Evolutionary conservation across 345 rosid species (phyloP).

Genomic region (Pugionium dolabratum): DNA sequence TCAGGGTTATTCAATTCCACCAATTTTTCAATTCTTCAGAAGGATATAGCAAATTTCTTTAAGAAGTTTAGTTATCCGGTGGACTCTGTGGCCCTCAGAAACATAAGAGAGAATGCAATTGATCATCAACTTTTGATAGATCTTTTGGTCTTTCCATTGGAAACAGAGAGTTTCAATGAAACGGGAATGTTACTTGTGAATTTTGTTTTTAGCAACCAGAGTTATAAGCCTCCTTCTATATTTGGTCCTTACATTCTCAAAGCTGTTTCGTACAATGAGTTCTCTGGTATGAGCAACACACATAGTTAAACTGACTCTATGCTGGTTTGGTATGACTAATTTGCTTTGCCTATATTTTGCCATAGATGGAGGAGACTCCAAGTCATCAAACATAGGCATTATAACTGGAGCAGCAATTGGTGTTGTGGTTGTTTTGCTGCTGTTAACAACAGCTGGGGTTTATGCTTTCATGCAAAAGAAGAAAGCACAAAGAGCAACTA

Average conservation of each 20-base stretch:
- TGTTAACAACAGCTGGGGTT: conserved; percentile 61
- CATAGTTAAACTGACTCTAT: neutral
- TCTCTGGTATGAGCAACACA: conserved; percentile 50
- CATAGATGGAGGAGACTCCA: conserved; percentile 29
- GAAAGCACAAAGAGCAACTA: conserved; percentile 68
- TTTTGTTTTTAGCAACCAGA: conserved; percentile 62
- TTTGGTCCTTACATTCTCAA: conserved; percentile 67
- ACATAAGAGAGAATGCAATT: conserved; percentile 52
- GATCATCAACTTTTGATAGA: conserved; percentile 51
- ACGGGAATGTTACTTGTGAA: conserved; percentile 47
- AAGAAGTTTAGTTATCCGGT: conserved; percentile 52
- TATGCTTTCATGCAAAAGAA: conserved; percentile 71
- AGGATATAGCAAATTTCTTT: conserved; percentile 34
- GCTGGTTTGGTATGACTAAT: neutral
- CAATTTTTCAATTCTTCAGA: conserved; percentile 45
- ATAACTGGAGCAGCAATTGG: conserved; percentile 74
- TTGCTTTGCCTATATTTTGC: neutral
- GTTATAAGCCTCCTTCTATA: conserved; percentile 52
- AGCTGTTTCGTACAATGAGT: conserved; percentile 42
- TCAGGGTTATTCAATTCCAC: conserved; percentile 51
- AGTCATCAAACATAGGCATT: conserved; percentile 49
- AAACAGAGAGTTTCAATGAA: conserved; percentile 50
- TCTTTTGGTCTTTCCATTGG: conserved; percentile 58
- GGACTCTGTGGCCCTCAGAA: conserved; percentile 56
- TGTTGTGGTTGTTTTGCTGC: conserved; percentile 49